Evolutionary conservation across 1,284 basidiomycete species (phyloP).

Genomic region (Malassezia vespertilionis): DNA sequence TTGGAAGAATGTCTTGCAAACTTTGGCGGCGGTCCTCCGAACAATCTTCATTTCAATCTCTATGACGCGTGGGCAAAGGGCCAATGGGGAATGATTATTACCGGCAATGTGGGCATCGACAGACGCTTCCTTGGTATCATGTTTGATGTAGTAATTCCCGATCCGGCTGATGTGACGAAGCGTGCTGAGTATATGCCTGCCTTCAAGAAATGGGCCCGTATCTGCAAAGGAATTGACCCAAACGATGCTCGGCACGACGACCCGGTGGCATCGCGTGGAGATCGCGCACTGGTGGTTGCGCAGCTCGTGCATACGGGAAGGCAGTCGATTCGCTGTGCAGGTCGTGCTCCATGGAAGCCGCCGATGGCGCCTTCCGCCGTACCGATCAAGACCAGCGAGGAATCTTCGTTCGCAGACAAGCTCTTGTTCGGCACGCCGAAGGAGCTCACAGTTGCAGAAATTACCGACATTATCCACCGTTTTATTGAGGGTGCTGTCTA

Average conservation of each 20-base stretch:
- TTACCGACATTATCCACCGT: constrained; percentile 56
- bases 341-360: constrained; percentile 55
- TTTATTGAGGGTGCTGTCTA: constrained; percentile 64
- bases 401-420: constrained; percentile 48
- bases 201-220: constrained; percentile 30
- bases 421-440: constrained; percentile 30
- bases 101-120: constrained; percentile 73
- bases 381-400: constrained; percentile 51
- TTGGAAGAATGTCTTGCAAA: constrained; percentile 38
- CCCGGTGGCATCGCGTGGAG: constrained; percentile 4
- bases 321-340: constrained; percentile 65
- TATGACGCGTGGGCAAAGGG: constrained; percentile 68
- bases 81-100: constrained; percentile 78
- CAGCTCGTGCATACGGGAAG: constrained; percentile 79
- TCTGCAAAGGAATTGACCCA: constrained; percentile 24
- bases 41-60: constrained; percentile 54
- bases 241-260: constrained; percentile 40
- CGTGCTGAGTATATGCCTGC: constrained; percentile 40
- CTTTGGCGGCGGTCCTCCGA: constrained; percentile 33
- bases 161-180: constrained; percentile 16
- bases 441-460: constrained; percentile 57
- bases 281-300: constrained; percentile 51
- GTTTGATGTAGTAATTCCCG: constrained; percentile 63
- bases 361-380: constrained; percentile 66
- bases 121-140: constrained; percentile 64